Percentiles rank a stretch among this genome's conserved stretches.
Evolutionary conservation across 2,329 filamentous ascomycete genomes (phyloP).

Genomic region (Xylaria sp.): DNA sequence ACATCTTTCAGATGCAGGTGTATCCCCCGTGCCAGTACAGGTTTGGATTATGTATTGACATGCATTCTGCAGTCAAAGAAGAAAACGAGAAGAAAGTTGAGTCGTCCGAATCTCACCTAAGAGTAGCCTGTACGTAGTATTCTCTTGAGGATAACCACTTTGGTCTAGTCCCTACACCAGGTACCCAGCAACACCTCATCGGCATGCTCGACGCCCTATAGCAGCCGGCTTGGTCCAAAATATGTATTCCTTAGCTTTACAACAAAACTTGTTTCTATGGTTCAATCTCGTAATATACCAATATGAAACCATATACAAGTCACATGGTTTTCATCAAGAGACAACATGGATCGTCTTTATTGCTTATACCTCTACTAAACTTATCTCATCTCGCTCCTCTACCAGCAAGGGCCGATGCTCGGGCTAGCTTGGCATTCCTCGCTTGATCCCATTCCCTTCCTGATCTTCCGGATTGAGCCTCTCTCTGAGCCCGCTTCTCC

Average conservation of each 20-base stretch:
- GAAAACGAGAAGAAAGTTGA: not conserved
- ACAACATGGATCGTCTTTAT: conserved; percentile 4
- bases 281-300: not conserved
- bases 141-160: not conserved
- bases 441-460: conserved; percentile 70
- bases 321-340: not conserved
- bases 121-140: not conserved
- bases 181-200: not conserved
- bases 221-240: not conserved
- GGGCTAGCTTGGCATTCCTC: conserved; percentile 66
- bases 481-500: conserved; percentile 69
- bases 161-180: not conserved
- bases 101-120: not conserved
- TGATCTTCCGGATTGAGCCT: conserved; percentile 60
- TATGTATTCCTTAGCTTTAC: not conserved
- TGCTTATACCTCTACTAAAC: not conserved
- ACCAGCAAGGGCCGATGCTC: conserved; percentile 63
- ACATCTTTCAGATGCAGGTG: not conserved
- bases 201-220: not conserved
- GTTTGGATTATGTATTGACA: no score
- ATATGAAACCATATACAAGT: not conserved
- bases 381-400: conserved; percentile 62
- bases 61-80: not conserved
- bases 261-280: not conserved
- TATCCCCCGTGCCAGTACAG: not conserved